Conservation (phyloP, 1,284 basidiomycete genomes). For the Anthracocystis setariae region DNA sequence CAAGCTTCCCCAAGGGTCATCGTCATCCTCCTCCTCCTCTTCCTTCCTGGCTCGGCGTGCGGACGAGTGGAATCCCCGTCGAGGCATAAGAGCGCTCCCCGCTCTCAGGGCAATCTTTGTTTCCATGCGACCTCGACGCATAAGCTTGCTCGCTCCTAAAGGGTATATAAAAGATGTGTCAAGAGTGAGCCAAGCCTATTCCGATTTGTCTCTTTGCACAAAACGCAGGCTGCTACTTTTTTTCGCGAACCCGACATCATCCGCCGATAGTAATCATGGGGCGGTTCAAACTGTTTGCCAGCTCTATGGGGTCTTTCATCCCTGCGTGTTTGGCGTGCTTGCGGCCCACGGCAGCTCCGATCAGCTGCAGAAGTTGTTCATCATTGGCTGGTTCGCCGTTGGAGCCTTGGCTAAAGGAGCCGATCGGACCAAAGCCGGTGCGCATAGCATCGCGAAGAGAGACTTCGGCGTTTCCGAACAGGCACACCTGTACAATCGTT, state of each 20-base stretch:
- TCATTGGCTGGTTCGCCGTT: constrained; percentile 69
- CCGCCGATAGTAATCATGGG: constrained; percentile 87
- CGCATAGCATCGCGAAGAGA: constrained; percentile 82
- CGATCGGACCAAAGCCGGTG: constrained; percentile 30
- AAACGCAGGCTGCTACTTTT: constrained; percentile 1
- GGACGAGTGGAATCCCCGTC: constrained; percentile 23
- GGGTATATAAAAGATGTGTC: neutral
- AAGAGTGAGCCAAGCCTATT: constrained; percentile 18
- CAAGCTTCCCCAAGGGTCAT: constrained; percentile 53
- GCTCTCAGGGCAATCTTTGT: neutral
- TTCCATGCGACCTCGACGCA: neutral
- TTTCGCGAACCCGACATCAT: constrained; percentile 24
- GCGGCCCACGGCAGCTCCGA: constrained; percentile 76
- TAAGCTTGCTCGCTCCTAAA: neutral
- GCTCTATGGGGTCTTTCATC: constrained; percentile 54
- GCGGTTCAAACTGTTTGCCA: constrained; percentile 52
- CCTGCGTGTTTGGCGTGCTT: constrained; percentile 84
- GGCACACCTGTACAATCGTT: constrained; percentile 70
- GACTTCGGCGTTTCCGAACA: constrained; percentile 85
- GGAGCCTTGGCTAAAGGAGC: constrained; percentile 26
- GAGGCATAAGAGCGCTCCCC: neutral
- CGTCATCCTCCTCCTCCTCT: constrained; percentile 36
- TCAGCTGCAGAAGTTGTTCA: constrained; percentile 74
- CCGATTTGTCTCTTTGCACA: neutral
- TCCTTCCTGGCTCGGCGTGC: constrained; percentile 3